phyloP scores from a whole-genome alignment of 805 yeast genomes.

The Naumovozyma dairenensis region DNA sequence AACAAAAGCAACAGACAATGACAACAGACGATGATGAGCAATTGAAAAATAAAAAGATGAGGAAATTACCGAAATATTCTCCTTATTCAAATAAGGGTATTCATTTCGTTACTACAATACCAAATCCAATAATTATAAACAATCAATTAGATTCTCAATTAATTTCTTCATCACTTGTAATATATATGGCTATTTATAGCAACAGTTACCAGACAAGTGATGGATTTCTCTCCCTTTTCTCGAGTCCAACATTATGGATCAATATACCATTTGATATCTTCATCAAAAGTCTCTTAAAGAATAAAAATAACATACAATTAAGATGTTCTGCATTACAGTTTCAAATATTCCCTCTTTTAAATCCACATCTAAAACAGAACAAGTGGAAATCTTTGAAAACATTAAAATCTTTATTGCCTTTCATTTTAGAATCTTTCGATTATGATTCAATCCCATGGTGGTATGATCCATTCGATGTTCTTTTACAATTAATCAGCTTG shows the following conservation, averaged over 20 bases:
- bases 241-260: constrained; percentile 7
- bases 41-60: constrained; percentile 1
- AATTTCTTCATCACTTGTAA: constrained; percentile 11
- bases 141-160: constrained; percentile 14
- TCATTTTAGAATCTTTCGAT: constrained; percentile 19
- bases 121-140: constrained; percentile 16
- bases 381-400: constrained; percentile 10
- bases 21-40: not conserved
- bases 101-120: constrained; percentile 8
- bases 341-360: constrained; percentile 12
- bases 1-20: not conserved
- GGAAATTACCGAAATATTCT: no score
- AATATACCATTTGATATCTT: constrained; percentile 13
- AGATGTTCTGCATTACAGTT: constrained; percentile 18
- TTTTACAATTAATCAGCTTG: constrained; percentile 14
- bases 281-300: constrained; percentile 17
- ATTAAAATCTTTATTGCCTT: constrained; percentile 17
- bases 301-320: constrained; percentile 13
- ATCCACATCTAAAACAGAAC: constrained; percentile 3
- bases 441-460: constrained; percentile 22
- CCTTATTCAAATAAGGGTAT: constrained; percentile 13
- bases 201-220: not conserved
- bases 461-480: constrained; percentile 24
- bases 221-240: no score
- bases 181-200: constrained; percentile 5